Evolutionary conservation across 2,329 filamentous ascomycete genomes (phyloP), one percentile per base, ranked within the genome.

Genomic region (Claviceps fusiformis): DNA sequence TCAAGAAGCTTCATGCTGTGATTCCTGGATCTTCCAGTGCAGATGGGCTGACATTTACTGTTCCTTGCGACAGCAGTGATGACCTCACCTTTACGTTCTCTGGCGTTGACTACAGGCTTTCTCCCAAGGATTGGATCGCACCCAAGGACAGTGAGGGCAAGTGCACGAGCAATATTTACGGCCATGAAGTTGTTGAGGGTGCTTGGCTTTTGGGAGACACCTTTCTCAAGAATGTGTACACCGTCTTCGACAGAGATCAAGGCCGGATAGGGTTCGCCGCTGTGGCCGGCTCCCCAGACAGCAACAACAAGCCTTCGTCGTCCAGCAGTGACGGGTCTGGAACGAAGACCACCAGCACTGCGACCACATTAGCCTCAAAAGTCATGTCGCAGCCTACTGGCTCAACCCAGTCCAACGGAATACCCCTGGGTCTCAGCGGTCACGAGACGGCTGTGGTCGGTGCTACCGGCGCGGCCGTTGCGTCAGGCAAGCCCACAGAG

Each of bases 171-270:
- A 90, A 87, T 62, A 80, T 95, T 41, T 84, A 89, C 54, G 87
- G 86, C 1, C 76, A 82, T 31, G 79, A 85, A 64, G 81, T 87
- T 15, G 83, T 89, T 50, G 70, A 75, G 0, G 75, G 73, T 62
- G 62, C 82, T 33, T 95, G 89, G 89, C 75, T 95, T n/a, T 70
- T 95, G 1, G 90, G 90, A 2, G 89, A 90, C 60, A 81, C 86
- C 0, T 95, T 95, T 62, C 71, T 95, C 58, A 95, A 95, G 73
- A 95, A 95, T 62, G 89, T 95, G 17, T 95, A 95, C 65, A 76
- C 82, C 1, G 84, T 93, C 29, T 95, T 95, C 66, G 90, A 95
- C 67, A 81, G 80, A 54, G 89, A 92, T 59, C 65, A 82, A 59
- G 70, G 68, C 47, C 78, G 77, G 53, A 80, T 90, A 59, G 86